Conservation (phyloP, 495 filamentous ascomycete genomes). For the Cryomyces minteri region DNA sequence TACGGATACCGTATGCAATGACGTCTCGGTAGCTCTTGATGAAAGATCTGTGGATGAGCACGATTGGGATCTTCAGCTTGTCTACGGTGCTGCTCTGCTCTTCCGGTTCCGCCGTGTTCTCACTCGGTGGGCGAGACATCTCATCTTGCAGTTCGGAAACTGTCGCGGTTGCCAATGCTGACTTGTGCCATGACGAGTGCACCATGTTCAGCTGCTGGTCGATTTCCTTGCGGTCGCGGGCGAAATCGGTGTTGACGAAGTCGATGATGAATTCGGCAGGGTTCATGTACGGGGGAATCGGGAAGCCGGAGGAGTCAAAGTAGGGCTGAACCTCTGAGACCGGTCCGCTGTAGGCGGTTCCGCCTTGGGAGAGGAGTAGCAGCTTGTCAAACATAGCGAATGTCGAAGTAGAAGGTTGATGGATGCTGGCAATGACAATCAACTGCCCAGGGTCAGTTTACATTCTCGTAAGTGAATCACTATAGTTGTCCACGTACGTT, state of each 20-base stretch:
- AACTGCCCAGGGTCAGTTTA: slow-evolving; percentile 19
- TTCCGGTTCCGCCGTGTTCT: neutral
- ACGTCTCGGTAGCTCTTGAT: slow-evolving; percentile 72
- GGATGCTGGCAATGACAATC: slow-evolving; percentile 60
- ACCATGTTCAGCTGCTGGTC: slow-evolving; percentile 21
- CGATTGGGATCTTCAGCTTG: slow-evolving; percentile 20
- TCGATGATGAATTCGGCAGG: slow-evolving; percentile 66
- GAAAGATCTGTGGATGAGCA: slow-evolving; percentile 50
- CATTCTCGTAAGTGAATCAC: neutral
- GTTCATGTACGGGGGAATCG: slow-evolving; percentile 48
- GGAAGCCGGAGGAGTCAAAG: slow-evolving; percentile 36
- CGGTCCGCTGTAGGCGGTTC: slow-evolving; percentile 52
- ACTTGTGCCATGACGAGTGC: slow-evolving; percentile 25
- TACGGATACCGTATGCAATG: slow-evolving; percentile 60
- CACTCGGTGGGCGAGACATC: too few species aligned
- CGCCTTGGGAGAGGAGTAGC: slow-evolving; percentile 49
- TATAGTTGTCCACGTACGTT: slow-evolving; percentile 27
- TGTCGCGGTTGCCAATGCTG: slow-evolving; percentile 5
- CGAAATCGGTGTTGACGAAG: slow-evolving; percentile 57
- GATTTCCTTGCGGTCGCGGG: slow-evolving; percentile 24
- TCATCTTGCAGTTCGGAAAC: neutral
- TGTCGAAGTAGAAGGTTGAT: slow-evolving; percentile 60
- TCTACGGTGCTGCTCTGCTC: slow-evolving; percentile 9
- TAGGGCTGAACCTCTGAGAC: slow-evolving; percentile 31
- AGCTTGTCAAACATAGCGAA: slow-evolving; percentile 68